phyloP scores from a whole-genome alignment of 331 rosid genomes.

The Phaseolus coccineus region DNA sequence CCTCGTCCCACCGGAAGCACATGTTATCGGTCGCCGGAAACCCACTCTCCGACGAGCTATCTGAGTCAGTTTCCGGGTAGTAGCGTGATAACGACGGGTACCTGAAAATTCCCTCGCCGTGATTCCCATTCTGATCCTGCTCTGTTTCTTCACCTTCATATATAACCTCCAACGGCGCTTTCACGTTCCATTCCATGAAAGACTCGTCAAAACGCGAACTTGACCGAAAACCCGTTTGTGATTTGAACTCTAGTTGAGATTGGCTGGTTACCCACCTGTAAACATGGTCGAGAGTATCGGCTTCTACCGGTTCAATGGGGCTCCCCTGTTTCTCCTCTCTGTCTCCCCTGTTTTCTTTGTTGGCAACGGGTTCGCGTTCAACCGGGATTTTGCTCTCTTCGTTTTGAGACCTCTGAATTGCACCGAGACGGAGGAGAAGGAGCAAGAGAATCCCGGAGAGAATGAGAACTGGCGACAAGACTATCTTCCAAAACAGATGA shows the following conservation, averaged over 20 bases:
- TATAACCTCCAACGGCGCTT: conserved; percentile 85
- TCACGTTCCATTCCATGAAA: conserved; percentile 82
- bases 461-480: conserved; percentile 66
- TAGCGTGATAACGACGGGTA: conserved; percentile 65
- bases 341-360: conserved; percentile 38
- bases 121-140: conserved; percentile 34
- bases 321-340: conserved; percentile 45
- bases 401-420: conserved; percentile 57
- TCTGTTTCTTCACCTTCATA: conserved; percentile 74
- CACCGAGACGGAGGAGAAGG: conserved; percentile 70
- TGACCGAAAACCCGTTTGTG: conserved; percentile 52
- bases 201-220: conserved; percentile 58
- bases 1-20: conserved; percentile 70
- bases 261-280: conserved; percentile 30
- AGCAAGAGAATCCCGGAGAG: conserved; percentile 60
- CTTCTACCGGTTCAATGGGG: conserved; percentile 11
- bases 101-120: conserved; percentile 42
- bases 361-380: not conserved
- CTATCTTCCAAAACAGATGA: conserved; percentile 49
- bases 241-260: conserved; percentile 44
- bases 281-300: conserved; percentile 46
- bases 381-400: conserved; percentile 22
- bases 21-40: conserved; percentile 48
- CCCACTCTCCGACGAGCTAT: conserved; percentile 68
- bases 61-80: conserved; percentile 87